These are phyloP conservation scores for Aquilaria agallochum DNA, from an alignment of 441 rosid species.

Conservation along the genomic window DNA sequence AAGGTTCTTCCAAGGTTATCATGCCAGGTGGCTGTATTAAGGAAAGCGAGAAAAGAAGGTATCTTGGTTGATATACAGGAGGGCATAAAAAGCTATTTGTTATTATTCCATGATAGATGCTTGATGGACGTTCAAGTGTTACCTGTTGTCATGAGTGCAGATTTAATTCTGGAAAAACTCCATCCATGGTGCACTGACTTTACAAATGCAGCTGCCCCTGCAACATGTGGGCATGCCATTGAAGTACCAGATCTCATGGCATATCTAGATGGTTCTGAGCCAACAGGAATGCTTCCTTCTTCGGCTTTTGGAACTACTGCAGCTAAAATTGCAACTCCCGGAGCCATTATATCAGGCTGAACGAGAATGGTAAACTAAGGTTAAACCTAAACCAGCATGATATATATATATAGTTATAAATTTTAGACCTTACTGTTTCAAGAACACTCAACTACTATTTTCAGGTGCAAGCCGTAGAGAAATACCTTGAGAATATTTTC, in stretches of 20 bases:
- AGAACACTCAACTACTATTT: background rate
- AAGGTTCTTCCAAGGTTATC: slow-evolving; percentile 44
- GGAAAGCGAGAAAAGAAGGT: background rate
- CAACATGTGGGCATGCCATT: slow-evolving; percentile 85
- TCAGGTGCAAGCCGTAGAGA: background rate
- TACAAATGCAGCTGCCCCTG: slow-evolving; percentile 65
- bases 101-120: background rate
- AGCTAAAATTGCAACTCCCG: slow-evolving; percentile 72
- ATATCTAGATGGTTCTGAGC: slow-evolving; percentile 28
- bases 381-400: background rate
- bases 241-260: slow-evolving; percentile 72
- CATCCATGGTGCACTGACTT: slow-evolving; percentile 51
- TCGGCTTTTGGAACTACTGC: slow-evolving; percentile 41
- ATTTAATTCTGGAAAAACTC: slow-evolving; percentile 71
- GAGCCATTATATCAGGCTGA: slow-evolving; percentile 83
- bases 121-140: background rate
- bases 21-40: slow-evolving; percentile 43
- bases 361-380: background rate
- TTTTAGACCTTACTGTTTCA: background rate
- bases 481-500: slow-evolving; percentile 76
- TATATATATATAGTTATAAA: background rate
- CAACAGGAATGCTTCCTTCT: slow-evolving; percentile 21
- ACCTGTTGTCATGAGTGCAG: slow-evolving; percentile 90
- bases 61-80: too few species aligned
- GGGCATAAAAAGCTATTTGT: background rate